A percentile compares a stretch with the other conserved stretches of the same genome.
phyloP scores from a whole-genome alignment of 192 early-diverging fungal species.

The Kickxella alabastrina region DNA sequence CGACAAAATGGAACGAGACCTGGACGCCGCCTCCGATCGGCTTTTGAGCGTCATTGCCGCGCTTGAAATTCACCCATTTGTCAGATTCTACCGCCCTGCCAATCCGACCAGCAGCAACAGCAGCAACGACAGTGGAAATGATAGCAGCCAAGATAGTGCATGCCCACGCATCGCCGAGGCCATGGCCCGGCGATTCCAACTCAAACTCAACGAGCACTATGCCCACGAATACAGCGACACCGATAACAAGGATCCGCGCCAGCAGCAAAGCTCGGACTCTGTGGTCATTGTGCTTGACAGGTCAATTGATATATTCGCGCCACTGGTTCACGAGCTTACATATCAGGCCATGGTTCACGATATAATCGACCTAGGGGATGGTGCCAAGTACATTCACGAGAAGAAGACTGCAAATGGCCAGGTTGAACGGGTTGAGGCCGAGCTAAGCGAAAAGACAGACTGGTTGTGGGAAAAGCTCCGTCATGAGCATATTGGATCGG shows the following conservation, averaged over 20 bases:
- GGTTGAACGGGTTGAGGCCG: constrained; percentile 14
- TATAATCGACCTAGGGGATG: constrained; percentile 56
- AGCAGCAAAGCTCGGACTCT: constrained; percentile 56
- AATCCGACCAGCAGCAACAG: not conserved
- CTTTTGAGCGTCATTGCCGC: constrained; percentile 44
- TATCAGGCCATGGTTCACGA: constrained; percentile 98
- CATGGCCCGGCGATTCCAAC: constrained; percentile 56
- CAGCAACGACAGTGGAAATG: not conserved
- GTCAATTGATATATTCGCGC: constrained; percentile 82
- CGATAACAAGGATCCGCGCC: constrained; percentile 62
- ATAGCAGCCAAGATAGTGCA: too few relatives aligned
- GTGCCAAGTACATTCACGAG: constrained; percentile 27
- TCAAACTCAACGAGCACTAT: constrained; percentile 66
- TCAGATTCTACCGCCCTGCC: constrained; percentile 40
- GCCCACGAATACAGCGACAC: constrained; percentile 57
- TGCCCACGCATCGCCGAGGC: constrained; percentile 35
- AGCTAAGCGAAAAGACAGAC: constrained; percentile 42
- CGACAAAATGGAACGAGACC: constrained; percentile 13
- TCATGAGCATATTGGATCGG: constrained; percentile 49
- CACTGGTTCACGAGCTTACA: constrained; percentile 93
- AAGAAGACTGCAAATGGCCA: constrained; percentile 7
- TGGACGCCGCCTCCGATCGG: constrained; percentile 46
- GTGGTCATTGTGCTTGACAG: constrained; percentile 87
- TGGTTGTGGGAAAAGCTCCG: constrained; percentile 46
- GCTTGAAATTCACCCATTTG: constrained; percentile 30